A percentile compares a stretch with the other conserved stretches of the same genome.
Conservation (phyloP, 1,139 yeast species). For the Pichia sp. region DNA sequence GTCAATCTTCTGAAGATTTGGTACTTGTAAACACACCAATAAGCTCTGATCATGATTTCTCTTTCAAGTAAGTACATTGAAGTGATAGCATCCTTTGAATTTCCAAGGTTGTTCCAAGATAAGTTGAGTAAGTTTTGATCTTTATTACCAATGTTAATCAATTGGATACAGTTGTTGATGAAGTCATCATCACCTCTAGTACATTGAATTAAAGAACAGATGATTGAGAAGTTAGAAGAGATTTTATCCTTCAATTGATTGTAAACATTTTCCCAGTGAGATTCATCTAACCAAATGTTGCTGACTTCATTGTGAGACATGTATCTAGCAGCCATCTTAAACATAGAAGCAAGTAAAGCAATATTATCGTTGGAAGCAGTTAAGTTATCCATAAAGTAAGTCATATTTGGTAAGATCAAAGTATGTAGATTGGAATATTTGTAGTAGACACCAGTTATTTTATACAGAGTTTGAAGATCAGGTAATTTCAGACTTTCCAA, state of each 20-base stretch:
- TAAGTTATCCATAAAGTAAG: constrained; percentile 36
- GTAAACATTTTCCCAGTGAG: constrained; percentile 41
- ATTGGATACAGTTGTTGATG: constrained; percentile 25
- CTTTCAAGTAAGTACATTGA: constrained; percentile 37
- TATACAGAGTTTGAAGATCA: constrained; percentile 36
- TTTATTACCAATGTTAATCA: constrained; percentile 33
- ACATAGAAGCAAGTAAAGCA: constrained; percentile 40
- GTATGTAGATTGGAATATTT: constrained; percentile 46
- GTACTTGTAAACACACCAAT: constrained; percentile 45
- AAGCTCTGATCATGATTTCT: constrained; percentile 38
- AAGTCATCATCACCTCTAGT: constrained; percentile 30
- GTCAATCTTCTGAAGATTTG: constrained; percentile 37
- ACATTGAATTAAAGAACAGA: constrained; percentile 26
- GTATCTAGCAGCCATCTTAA: constrained; percentile 36
- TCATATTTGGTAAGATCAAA: constrained; percentile 45
- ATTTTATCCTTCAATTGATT: constrained; percentile 40
- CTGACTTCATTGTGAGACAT: constrained; percentile 35
- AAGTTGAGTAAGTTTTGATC: constrained; percentile 1
- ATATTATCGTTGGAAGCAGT: constrained; percentile 40
- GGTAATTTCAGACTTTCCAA: constrained; percentile 44
- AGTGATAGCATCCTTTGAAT: constrained; percentile 21
- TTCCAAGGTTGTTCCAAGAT: background rate
- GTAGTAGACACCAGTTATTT: constrained; percentile 47
- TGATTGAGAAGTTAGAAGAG: constrained; percentile 26
- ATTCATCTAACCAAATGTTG: constrained; percentile 34